Conservation (phyloP, 352 stramenopile genomes). For the Phytophthora aleatoria region DNA sequence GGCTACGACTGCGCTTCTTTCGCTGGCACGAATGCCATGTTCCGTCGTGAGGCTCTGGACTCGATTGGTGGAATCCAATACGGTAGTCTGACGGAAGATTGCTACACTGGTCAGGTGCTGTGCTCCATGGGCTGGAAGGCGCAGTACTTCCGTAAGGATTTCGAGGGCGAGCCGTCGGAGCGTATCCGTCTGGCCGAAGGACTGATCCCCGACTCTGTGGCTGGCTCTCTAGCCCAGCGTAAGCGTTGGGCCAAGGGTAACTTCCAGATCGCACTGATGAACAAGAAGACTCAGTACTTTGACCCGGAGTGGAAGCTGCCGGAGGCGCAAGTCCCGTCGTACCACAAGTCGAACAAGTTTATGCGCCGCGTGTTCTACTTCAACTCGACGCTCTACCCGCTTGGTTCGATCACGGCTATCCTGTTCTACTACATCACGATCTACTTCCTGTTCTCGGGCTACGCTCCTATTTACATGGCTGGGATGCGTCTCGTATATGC, state of each 20-base stretch:
- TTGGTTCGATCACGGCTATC: constrained; percentile 79
- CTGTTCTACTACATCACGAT: constrained; percentile 88
- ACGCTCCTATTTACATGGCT: constrained; percentile 84
- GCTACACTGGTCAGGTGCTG: constrained; percentile 80
- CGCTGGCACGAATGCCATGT: constrained; percentile 81
- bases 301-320: constrained; percentile 85
- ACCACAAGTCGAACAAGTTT: constrained; percentile 71
- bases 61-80: constrained; percentile 89
- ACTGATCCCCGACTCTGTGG: constrained; percentile 76
- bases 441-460: constrained; percentile 85
- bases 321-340: constrained; percentile 58
- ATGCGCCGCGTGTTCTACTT: constrained; percentile 84
- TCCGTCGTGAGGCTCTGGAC: constrained; percentile 86
- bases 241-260: constrained; percentile 87
- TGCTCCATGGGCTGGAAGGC: constrained; percentile 85
- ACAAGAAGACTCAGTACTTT: constrained; percentile 82
- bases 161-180: constrained; percentile 76
- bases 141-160: constrained; percentile 89
- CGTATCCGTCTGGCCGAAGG: constrained; percentile 82
- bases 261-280: constrained; percentile 86
- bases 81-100: constrained; percentile 87
- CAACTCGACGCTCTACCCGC: constrained; percentile 81
- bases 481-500: constrained; percentile 71
- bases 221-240: constrained; percentile 73
- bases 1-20: constrained; percentile 88